Base-by-base conservation (phyloP, 495 filamentous ascomycete genomes). In the Parachaetomium inaequale region DNA sequence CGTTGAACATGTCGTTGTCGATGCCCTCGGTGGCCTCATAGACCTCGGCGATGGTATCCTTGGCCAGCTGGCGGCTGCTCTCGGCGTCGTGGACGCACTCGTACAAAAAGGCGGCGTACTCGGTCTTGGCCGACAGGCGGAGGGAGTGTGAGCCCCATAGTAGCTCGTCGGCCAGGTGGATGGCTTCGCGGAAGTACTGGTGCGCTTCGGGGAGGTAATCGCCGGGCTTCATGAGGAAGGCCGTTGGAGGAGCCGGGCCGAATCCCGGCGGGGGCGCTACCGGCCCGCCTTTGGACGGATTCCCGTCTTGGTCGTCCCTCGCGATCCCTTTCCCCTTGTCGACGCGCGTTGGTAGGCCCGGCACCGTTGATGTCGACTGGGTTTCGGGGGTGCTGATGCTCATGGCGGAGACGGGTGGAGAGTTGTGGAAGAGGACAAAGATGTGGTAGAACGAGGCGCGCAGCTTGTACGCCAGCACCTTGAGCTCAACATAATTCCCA, bases 381-480 rank as follows among this genome's bases (percentile, higher is more conserved):
- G 52, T 43, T 36, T 76, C 73, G 15, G 74, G 73, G 0, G 70
- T 74, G 52, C 63, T 68, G 50, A 72, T 52, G 19, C 71, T 72
- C 66, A 77, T 71, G 25, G 68, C 52, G 2, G 78, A 79, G 2
- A 84, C 75, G 0, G 76, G 71, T 1, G 82, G 82, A 7, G 78
- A 76, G 74, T 97, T 96, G 77, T 96, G 91, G 71, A 96, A 98
- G 17, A 97, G 82, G 55, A 96, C 96, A 70, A 96, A 96, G 61
- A 98, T 91, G 76, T 98, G 94, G 67, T 94, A 93, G 68, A 97
- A 96, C 28, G 88, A 92, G 7, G 95, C 94, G 61, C 91, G 87
- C 23, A 98, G 83, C 75, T 98, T 98, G 75, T 89, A 89, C 8
- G 89, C 85, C 54, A 98, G 83, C 11, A 98, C 92, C 66, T 91